These are phyloP conservation scores for Leccinum imitatum DNA, from an alignment of 768 basidiomycete genomes.

Conservation along the genomic window DNA sequence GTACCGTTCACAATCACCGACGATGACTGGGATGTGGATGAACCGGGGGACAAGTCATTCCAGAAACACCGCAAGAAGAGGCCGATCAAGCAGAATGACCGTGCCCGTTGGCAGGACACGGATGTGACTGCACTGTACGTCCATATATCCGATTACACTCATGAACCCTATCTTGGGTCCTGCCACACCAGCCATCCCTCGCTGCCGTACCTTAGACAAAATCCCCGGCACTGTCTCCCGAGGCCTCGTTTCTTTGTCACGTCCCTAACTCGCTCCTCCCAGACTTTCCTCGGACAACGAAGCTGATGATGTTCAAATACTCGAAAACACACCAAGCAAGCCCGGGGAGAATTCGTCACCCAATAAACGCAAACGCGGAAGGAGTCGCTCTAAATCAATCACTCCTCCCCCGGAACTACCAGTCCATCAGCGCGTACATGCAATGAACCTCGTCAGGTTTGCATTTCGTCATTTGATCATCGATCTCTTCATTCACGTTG, in stretches of 20 bases:
- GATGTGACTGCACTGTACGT: slow-evolving; percentile 44
- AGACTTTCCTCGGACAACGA: slow-evolving; percentile 44
- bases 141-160: neutral
- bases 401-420: slow-evolving; percentile 73
- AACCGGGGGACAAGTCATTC: slow-evolving; percentile 26
- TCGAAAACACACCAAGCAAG: slow-evolving; percentile 34
- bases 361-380: slow-evolving; percentile 44
- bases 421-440: slow-evolving; percentile 50
- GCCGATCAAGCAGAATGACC: slow-evolving; percentile 26
- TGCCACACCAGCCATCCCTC: neutral
- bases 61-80: slow-evolving; percentile 41
- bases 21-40: slow-evolving; percentile 25
- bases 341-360: slow-evolving; percentile 21
- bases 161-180: neutral
- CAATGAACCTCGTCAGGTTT: slow-evolving; percentile 62
- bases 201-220: neutral
- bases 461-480: slow-evolving; percentile 10
- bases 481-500: slow-evolving; percentile 4
- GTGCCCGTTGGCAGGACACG: slow-evolving; percentile 45
- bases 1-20: slow-evolving; percentile 20
- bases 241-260: slow-evolving; percentile 10
- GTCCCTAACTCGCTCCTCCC: slow-evolving; percentile 12
- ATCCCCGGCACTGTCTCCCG: slow-evolving; percentile 9
- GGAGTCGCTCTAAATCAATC: slow-evolving; percentile 68
- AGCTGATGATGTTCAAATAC: slow-evolving; percentile 44